Percentiles rank a stretch among this genome's conserved stretches.
Evolutionary conservation across 768 basidiomycete genomes (phyloP).

Genomic region (Pleurotus pulmonarius): DNA sequence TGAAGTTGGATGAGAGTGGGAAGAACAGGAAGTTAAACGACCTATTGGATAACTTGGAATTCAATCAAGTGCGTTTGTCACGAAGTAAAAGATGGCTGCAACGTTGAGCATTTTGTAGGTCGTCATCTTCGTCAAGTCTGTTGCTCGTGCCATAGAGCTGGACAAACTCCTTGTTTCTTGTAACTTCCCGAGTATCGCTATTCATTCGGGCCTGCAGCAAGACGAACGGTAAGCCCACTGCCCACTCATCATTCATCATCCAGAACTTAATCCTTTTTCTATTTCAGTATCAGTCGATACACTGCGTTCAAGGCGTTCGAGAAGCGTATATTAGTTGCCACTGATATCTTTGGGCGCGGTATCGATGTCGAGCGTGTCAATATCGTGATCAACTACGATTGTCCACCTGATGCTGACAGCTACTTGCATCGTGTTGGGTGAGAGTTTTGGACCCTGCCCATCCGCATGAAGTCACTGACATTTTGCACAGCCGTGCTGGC

Average conservation of each 20-base stretch:
- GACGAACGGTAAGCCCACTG: conserved; percentile 81
- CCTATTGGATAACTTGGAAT: conserved; percentile 91
- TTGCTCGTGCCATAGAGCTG: conserved; percentile 92
- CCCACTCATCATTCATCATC: neutral
- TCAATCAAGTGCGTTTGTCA: conserved; percentile 76
- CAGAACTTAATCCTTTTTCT: conserved; percentile 8
- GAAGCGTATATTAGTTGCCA: conserved; percentile 97
- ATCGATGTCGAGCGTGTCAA: conserved; percentile 99
- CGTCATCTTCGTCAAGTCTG: conserved; percentile 99
- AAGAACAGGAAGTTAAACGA: conserved; percentile 99
- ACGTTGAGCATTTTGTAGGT: conserved; percentile 52
- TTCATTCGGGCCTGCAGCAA: conserved; percentile 92
- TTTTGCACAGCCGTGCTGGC: conserved; percentile 78
- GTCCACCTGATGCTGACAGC: conserved; percentile 94
- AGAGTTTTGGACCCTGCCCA: conserved; percentile 18
- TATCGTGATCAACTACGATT: conserved; percentile 99
- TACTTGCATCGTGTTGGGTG: conserved; percentile 98
- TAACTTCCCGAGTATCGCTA: conserved; percentile 97
- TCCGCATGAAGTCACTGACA: neutral
- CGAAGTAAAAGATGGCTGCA: neutral
- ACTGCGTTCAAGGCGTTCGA: conserved; percentile 99
- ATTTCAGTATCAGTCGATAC: conserved; percentile 82
- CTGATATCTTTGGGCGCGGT: conserved; percentile 98
- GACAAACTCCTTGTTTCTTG: conserved; percentile 95
- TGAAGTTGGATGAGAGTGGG: conserved; percentile 90